Evolutionary conservation across 75 land plant species (phyloP), one percentile per base, ranked within the genome.

Genomic region (Adiantum capillusveneris): DNA sequence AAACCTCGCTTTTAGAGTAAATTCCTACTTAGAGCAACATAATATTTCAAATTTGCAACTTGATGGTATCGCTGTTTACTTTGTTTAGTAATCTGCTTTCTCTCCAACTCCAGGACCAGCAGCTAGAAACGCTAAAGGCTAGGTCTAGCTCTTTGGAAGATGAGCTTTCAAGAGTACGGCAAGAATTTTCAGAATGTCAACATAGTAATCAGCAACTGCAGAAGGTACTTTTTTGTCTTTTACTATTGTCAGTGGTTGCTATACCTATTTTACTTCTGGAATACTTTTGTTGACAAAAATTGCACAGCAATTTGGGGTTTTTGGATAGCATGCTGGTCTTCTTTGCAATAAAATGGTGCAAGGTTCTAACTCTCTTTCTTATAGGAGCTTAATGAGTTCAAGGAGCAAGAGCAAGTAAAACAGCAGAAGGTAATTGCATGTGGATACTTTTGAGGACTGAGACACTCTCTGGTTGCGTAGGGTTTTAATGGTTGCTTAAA

Each of bases 311-410:
- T n/a, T n/a, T n/a, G n/a, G n/a, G n/a, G 43, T 41, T 41, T 41
- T 14, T 41, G 52, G 17, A 34, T 43, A 22, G 25, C 26, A 19
- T 20, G 7, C 26, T 44, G 54, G 50, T 18, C 3, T 19, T 41
- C 14, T 41, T 31, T 41, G 31, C 12, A 25, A 11, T 63, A n/a
- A n/a, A n/a, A n/a, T n/a, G n/a, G n/a, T n/a, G n/a, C n/a, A n/a
- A n/a, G n/a, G n/a, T n/a, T n/a, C n/a, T n/a, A n/a, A n/a, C n/a
- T 9, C 37, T 34, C 9, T 34, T 34, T 9, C 37, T 14, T 65
- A 31, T 72, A 89, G 95, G 90, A 89, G 58, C 42, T 89, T 62
- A 83, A 76, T 53, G 87, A 86, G 17, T 6, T 81, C 22, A 83
- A 76, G 64, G 91, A 86, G 25, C 46, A 59, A 42, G 86, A 90